Conservation (phyloP, 129 eudicot species). For the Helianthus tuberosus region DNA sequence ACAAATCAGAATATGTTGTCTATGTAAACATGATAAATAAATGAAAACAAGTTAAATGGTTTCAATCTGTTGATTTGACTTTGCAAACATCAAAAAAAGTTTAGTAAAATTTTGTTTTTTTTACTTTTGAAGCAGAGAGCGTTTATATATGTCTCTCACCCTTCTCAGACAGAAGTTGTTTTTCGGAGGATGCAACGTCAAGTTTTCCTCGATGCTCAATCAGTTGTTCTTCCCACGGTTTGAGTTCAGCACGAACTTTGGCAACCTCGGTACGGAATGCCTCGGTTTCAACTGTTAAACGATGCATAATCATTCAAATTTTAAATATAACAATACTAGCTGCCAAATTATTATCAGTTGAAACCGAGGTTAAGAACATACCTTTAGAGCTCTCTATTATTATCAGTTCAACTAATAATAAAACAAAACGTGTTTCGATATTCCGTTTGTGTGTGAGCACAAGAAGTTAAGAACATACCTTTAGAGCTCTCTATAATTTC, state of each 20-base stretch:
- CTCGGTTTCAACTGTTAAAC: slow-evolving; percentile 81
- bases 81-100: neutral
- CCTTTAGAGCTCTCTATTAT: slow-evolving; percentile 84
- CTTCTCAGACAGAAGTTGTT: slow-evolving; percentile 73
- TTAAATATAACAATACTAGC: neutral
- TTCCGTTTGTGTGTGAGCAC: neutral
- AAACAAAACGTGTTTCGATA: neutral
- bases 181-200: slow-evolving; percentile 82
- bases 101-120: neutral
- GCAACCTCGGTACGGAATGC: slow-evolving; percentile 63
- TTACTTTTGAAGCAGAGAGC: neutral
- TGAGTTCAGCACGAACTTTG: slow-evolving; percentile 73
- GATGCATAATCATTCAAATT: neutral
- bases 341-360: slow-evolving; percentile 9
- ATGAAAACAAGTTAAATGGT: neutral
- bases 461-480: slow-evolving; percentile 46
- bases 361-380: slow-evolving; percentile 46
- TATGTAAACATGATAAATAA: neutral
- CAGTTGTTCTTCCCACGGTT: slow-evolving; percentile 93
- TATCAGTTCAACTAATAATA: neutral
- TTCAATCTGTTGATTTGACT: slow-evolving; percentile 8
- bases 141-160: slow-evolving; percentile 33
- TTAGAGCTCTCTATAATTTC: slow-evolving; percentile 77
- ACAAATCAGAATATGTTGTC: neutral
- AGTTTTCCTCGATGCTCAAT: slow-evolving; percentile 87